phyloP scores from a whole-genome alignment of 352 stramenopile species.

The Elongisporangium prolatum region DNA sequence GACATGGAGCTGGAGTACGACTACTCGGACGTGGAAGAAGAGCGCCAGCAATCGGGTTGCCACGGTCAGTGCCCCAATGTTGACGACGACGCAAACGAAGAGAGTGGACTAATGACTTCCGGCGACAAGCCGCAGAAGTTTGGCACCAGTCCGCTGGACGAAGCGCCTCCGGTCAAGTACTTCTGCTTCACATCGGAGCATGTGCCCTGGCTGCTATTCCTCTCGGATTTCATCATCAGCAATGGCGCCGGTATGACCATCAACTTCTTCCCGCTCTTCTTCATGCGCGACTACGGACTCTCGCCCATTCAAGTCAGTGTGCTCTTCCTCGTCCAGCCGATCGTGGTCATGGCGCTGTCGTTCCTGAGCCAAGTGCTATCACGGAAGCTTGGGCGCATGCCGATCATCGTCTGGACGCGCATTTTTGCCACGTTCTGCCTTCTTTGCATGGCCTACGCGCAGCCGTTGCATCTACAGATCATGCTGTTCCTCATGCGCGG shows the following conservation, averaged over 20 bases:
- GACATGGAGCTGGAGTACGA: slow-evolving; percentile 20
- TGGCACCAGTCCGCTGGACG: slow-evolving; percentile 11
- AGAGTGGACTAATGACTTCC: neutral
- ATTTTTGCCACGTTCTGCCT: slow-evolving; percentile 16
- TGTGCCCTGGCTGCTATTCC: slow-evolving; percentile 15
- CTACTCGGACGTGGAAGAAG: slow-evolving; percentile 7
- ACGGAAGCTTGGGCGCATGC: slow-evolving; percentile 7
- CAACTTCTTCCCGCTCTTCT: slow-evolving; percentile 22
- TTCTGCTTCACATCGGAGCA: slow-evolving; percentile 14
- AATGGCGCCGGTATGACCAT: slow-evolving; percentile 22
- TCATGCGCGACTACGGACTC: slow-evolving; percentile 17
- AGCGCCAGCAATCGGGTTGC: neutral
- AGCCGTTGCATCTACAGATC: slow-evolving; percentile 13
- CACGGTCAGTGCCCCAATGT: neutral
- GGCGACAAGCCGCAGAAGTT: slow-evolving; percentile 17
- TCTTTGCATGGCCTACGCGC: slow-evolving; percentile 13
- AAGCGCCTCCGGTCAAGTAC: slow-evolving; percentile 1
- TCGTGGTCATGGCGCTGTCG: slow-evolving; percentile 13
- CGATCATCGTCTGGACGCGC: slow-evolving; percentile 14
- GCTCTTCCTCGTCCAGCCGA: slow-evolving; percentile 13
- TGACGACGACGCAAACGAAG: neutral
- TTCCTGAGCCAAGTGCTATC: slow-evolving; percentile 13
- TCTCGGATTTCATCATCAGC: slow-evolving; percentile 22
- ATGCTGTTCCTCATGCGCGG: slow-evolving; percentile 13
- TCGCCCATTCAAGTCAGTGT: slow-evolving; percentile 17